Evolutionary conservation across 225 moss, liverwort and hornwort genomes (phyloP), one percentile per base, ranked within the genome.

Genomic region (Lunularia cruciata): DNA sequence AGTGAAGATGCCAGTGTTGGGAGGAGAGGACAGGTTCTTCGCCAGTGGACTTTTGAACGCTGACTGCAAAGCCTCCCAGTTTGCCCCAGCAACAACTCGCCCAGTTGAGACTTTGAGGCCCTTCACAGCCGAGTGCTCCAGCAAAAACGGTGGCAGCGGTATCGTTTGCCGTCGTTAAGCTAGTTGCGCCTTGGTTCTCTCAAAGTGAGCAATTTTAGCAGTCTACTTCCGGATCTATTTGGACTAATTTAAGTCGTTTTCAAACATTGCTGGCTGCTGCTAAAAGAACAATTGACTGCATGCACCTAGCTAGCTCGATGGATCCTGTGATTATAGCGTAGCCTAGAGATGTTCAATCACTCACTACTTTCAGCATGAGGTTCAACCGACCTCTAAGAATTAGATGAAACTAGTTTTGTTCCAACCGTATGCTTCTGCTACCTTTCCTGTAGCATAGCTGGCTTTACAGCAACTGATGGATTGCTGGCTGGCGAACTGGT

Each of bases 1-100:
- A 3, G 86, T 88, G 30, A 77, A 57, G 0, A 88, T 80, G 83
- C 88, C 82, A 11, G 71, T 78, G 5, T 70, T 83, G 77, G 83
- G 81, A 19, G 81, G 85, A 2, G 83, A 83, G 38, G 81, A 85
- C 22, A 71, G 82, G 0, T 88, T 84, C 60, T 32, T 69, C 1
- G 42, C 81, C n/a, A 75, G 86, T 0, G 83, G 77, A 3, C 43
- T 88, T 22, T 60, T 88, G 47, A 55, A 65, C 27, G 46, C 79
- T 22, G 78, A 88, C 31, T 88, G 82, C 77, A 62, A 66, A 13
- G 68, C 58, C 0, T 73, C 25, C 52, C 79, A 82, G 68, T 86
- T 80, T 57, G 56, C 19, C 0, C 75, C 75, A 19, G 38, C 60
- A 13, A 30, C 55, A 27, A 13, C n/a, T 2, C 52, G 26, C 3